Evolutionary conservation across 2,329 filamentous ascomycete genomes (phyloP), one percentile per base, ranked within the genome.

Genomic region (Aspergillus arachidicola): DNA sequence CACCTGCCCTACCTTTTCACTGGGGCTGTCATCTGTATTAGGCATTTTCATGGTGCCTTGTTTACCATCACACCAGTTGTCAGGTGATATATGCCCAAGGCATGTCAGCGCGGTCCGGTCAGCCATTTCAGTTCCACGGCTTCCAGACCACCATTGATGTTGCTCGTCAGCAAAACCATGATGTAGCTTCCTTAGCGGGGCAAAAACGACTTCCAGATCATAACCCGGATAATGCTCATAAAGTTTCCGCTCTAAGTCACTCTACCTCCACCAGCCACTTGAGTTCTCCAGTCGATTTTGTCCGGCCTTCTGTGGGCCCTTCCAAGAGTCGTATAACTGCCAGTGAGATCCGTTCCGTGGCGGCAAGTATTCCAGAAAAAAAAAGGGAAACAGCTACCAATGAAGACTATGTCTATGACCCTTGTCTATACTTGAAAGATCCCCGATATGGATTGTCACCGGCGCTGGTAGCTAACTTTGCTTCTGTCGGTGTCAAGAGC

Each of bases 401-500:
- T 12, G 78, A 78, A 12, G 73, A 73, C 3, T 71, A 75, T 9
- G 76, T 74, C 28, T 76, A 80, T 64, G 79, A 82, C 62, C 78
- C 79, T 16, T 66, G 81, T 61, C 81, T 93, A 21, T 86, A 84
- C 16, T 80, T 94, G 34, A 83, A 83, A 5, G 86, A 93, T 74
- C 80, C 84, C 1, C 79, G 79, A 45, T 94, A 93, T 78, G 85
- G 80, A 10, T 80, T 94, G 16, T 87, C 89, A 3, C 67, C 77
- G 0, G 76, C 81, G 28, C 78, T 93, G 45, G 85, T 91, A 3
- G 76, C 81, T 21, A 93, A 93, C 70, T 85, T 93, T 71, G 83
- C 82, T 55, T 78, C 80, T 0, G 80, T 91, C 45, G 91, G 91
- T n/a, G 90, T 94, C 61, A 85, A 82, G 46, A 85, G 84, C 67